Evolutionary conservation across 768 basidiomycete genomes (phyloP).

Genomic region (Myochromella boudieri): DNA sequence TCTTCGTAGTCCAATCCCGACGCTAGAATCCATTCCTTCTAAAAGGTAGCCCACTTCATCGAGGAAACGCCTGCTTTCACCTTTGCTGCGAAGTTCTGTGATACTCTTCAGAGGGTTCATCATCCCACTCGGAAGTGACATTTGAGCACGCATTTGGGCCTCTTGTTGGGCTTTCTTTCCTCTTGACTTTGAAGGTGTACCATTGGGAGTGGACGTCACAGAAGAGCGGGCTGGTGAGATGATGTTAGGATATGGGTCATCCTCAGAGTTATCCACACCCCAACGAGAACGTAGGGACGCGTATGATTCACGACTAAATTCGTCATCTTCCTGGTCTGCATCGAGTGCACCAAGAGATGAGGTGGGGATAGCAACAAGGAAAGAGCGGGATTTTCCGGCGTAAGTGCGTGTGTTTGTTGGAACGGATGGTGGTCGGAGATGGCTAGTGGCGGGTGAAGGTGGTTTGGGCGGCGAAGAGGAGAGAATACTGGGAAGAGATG

Average conservation of each 20-base stretch:
- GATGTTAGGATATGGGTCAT: slow-evolving; percentile 50
- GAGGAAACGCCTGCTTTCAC: slow-evolving; percentile 75
- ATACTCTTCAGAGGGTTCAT: slow-evolving; percentile 79
- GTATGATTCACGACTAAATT: slow-evolving; percentile 70
- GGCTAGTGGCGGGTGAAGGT: slow-evolving; percentile 22
- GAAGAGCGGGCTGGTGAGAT: slow-evolving; percentile 33
- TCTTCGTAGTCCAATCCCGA: slow-evolving; percentile 56
- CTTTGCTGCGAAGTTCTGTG: slow-evolving; percentile 77
- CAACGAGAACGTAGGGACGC: slow-evolving; percentile 70
- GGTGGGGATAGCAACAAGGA: slow-evolving; percentile 61
- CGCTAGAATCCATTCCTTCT: slow-evolving; percentile 65
- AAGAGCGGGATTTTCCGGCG: slow-evolving; percentile 77
- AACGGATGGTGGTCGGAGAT: slow-evolving; percentile 25
- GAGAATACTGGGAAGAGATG: slow-evolving; percentile 36
- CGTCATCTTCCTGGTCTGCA: slow-evolving; percentile 40
- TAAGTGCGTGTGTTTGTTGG: slow-evolving; percentile 60
- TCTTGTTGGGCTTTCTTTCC: slow-evolving; percentile 33
- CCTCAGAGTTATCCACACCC: slow-evolving; percentile 81
- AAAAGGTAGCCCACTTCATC: slow-evolving; percentile 87
- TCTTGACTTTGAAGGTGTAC: slow-evolving; percentile 38
- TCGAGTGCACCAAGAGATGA: slow-evolving; percentile 23
- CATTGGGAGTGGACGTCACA: slow-evolving; percentile 30
- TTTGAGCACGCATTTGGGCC: slow-evolving; percentile 13
- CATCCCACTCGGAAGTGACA: slow-evolving; percentile 50
- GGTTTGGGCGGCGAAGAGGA: slow-evolving; percentile 25